Evolutionary conservation across 495 filamentous ascomycete species (phyloP), one percentile per base, ranked within the genome.

Genomic region (Annulohypoxylon maeteangense): DNA sequence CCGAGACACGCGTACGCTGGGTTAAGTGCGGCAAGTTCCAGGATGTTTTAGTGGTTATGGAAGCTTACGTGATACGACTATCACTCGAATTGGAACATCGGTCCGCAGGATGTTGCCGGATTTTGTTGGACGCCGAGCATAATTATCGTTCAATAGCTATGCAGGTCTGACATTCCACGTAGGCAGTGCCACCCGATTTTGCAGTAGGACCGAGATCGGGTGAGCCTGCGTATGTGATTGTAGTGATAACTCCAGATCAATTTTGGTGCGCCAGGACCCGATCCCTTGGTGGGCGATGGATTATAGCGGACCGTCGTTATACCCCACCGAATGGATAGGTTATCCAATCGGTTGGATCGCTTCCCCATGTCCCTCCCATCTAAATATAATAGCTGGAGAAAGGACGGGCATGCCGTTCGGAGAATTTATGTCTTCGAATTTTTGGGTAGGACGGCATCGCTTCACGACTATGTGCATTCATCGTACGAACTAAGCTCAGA

Each of bases 11-110:
- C 47, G 47, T 51, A 14, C 11, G n/a, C 20, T n/a, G 47, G 58
- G 27, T 18, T 48, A 62, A 45, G 42, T 61, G 58, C 40, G 36
- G 27, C 53, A 25, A 48, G 29, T 12, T 29, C 27, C 48, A 31
- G 25, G 38, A 16, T 45, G 18, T 45, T 5, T 47, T 5, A 34
- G 23, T 56, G 25, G 38, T n/a, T 5, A 8, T 4, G 31, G 29
- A 45, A 57, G 59, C 64, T 67, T 51, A 59, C 54, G 54, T 67
- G 55, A 67, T 59, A 60, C 42, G 44, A 58, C 54, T 58, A 50
- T 20, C 3, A 14, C 54, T 3, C 10, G 12, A 60, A 18, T 32
- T 40, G 55, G 18, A 38, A 51, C 29, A 29, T 7, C 25, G 40
- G 18, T 22, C 36, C 63, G 54, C 54, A 45, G 22, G n/a, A 50